Evolutionary conservation across 306 rosid genomes (phyloP).

Genomic region (Gleditsia sinensis): DNA sequence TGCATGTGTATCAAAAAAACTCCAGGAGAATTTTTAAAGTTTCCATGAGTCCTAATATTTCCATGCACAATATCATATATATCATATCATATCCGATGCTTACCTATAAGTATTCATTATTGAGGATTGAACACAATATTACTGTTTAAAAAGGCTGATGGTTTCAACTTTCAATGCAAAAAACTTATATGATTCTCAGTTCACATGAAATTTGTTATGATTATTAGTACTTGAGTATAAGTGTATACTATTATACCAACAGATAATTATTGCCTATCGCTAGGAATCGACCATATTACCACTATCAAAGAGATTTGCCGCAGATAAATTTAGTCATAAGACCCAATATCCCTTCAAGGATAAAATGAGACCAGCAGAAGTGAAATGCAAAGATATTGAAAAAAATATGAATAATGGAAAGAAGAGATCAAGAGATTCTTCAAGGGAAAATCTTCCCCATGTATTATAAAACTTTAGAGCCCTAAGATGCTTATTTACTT

Average conservation of each 20-base stretch:
- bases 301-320: background rate
- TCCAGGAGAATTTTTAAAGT: background rate
- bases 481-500: background rate
- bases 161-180: too few species aligned
- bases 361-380: background rate
- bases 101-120: background rate
- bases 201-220: background rate
- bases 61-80: background rate
- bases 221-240: background rate
- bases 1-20: background rate
- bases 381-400: background rate
- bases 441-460: background rate
- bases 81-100: background rate
- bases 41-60: background rate
- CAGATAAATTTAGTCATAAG: background rate
- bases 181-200: background rate
- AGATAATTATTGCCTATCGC: background rate
- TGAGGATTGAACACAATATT: background rate
- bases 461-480: background rate
- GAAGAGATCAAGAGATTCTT: background rate
- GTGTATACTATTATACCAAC: background rate
- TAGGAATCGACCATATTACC: background rate
- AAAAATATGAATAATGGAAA: background rate
- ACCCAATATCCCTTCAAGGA: background rate
- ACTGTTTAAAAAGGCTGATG: background rate